These are phyloP conservation scores for Eimeria brunetti DNA, from an alignment of 169 alveolate genomes.

Conservation along the genomic window DNA sequence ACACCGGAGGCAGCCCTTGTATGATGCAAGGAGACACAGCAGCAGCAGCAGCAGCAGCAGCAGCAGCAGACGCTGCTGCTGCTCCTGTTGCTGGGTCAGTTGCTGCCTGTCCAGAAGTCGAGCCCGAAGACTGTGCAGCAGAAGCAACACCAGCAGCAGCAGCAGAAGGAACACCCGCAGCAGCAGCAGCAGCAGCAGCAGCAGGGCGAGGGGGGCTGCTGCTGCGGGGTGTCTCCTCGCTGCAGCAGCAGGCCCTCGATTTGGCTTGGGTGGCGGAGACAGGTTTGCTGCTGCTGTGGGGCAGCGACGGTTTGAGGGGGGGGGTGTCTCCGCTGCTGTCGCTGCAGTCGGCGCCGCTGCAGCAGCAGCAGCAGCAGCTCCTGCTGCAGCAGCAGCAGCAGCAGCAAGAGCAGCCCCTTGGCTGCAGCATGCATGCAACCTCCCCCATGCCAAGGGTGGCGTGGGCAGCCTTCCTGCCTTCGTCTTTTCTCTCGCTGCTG, in stretches of 20 bases:
- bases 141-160: background rate
- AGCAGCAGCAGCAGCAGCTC: slow-evolving; percentile 53
- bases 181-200: slow-evolving; percentile 14
- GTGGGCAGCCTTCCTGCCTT: slow-evolving; percentile 44
- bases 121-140: no score
- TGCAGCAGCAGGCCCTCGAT: slow-evolving; percentile 47
- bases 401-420: background rate
- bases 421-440: background rate
- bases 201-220: slow-evolving; percentile 18
- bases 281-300: slow-evolving; percentile 68
- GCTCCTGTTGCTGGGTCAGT: no score
- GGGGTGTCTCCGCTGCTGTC: slow-evolving; percentile 16
- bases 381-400: background rate
- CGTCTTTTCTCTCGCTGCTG: slow-evolving; percentile 43
- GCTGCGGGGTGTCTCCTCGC: slow-evolving; percentile 41
- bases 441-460: background rate
- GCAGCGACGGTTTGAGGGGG: background rate
- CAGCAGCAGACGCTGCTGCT: no score
- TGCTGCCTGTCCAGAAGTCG: no score
- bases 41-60: slow-evolving; percentile 14
- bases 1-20: background rate
- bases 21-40: background rate
- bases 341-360: slow-evolving; percentile 62
- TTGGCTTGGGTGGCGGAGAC: slow-evolving; percentile 51
- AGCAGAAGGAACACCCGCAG: background rate